These are phyloP conservation scores for Begonia loranthoides DNA, from an alignment of 306 rosid species.

Conservation along the genomic window DNA sequence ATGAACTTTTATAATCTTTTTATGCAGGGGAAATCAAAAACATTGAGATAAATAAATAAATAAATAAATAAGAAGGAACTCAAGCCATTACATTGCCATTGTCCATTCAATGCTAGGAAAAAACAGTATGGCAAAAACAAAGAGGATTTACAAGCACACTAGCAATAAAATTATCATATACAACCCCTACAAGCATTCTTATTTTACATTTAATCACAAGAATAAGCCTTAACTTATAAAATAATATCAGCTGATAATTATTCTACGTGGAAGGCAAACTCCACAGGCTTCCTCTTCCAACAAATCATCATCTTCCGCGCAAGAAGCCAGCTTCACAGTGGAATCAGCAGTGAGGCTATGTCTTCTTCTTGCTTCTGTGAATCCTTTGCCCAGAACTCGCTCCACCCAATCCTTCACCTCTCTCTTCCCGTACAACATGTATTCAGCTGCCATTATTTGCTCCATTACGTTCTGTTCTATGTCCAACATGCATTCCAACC, in stretches of 20 bases:
- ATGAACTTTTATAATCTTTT: too few relatives aligned
- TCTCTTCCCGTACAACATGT: constrained; percentile 28
- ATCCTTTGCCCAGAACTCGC: constrained; percentile 48
- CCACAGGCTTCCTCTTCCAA: constrained; percentile 31
- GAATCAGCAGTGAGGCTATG: constrained; percentile 29
- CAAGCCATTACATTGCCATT: too few relatives aligned
- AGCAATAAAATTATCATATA: too few relatives aligned
- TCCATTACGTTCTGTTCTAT: constrained; percentile 49
- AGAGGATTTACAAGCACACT: too few relatives aligned
- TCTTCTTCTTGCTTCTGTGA: constrained; percentile 37
- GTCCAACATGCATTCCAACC: constrained; percentile 30
- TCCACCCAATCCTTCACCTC: constrained; percentile 74
- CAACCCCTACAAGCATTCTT: too few relatives aligned
- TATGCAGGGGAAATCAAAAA: too few relatives aligned
- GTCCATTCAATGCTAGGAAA: too few relatives aligned
- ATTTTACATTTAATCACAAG: neutral
- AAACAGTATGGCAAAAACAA: too few relatives aligned
- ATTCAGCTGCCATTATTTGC: constrained; percentile 59
- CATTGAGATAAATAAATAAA: too few relatives aligned
- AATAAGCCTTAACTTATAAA: neutral
- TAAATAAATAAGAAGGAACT: too few relatives aligned
- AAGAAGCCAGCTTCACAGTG: constrained; percentile 38
- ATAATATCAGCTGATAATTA: constrained; percentile 17
- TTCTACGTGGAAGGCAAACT: constrained; percentile 42
- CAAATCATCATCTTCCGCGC: constrained; percentile 12